Base-by-base conservation (phyloP, 306 rosid genomes). In the Rosa chinensis region DNA sequence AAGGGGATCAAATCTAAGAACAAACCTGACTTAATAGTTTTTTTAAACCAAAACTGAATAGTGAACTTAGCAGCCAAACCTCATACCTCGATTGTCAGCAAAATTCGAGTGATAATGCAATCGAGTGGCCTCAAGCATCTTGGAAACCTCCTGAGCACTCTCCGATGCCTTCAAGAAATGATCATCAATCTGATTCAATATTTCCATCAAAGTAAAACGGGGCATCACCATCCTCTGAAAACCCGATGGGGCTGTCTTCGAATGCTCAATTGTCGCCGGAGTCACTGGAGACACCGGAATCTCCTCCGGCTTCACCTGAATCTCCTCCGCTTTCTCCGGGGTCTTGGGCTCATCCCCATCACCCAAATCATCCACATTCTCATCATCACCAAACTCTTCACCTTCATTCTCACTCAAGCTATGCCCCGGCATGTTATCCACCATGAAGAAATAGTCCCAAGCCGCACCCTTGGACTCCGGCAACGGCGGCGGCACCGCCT, bases 51-150 rank as follows among this genome's bases (percentile, higher is more conserved):
- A 5, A 21, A 35, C 28, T 39, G 18, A 78, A 18, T 16, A 28
- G 61, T 21, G 14, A 11, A 52, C n/a, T 7, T 21, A 78, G 43
- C 56, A 50, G 50, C 50, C 12, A 10, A 77, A 47, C 6, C 21
- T 78, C 32, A 73, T 84, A 92, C 98, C 98, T 59, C 92, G 82
- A 84, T 89, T 90, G 80, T 93, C 98, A 0, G 97, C 98, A 8
- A 93, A 93, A 87, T 91, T 93, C 45, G 98, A 91, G 85, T 93
- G 98, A 72, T 91, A 91, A 79, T 91, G 98, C 86, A 93, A 79
- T 76, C 98, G 90, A 79, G 98, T 93, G 32, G 97, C 95, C 79
- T 93, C 98, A 14, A 93, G 93, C 95, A 91, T 85, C 85, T 87
- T 91, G 18, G 87, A 85, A 77, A 93, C 98, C 81, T 85, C 95